Evolutionary conservation across 225 moss, liverwort and hornwort species (phyloP).

Genomic region (Marchantia paleacea): DNA sequence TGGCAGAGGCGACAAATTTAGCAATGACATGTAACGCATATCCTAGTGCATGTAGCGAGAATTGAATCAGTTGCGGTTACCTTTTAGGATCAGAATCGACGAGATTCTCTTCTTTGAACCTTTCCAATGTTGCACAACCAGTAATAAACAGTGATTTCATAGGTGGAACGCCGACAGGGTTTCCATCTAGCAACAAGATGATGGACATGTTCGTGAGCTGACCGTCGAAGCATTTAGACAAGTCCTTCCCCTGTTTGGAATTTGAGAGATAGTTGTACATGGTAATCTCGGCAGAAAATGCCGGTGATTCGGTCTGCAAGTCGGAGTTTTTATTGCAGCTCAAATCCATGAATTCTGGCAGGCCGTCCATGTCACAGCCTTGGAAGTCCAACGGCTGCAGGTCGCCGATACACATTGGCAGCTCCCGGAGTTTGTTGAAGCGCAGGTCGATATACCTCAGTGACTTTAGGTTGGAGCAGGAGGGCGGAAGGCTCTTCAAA

Average conservation of each 20-base stretch:
- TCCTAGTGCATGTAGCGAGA: too few relatives aligned
- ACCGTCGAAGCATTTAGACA: background rate
- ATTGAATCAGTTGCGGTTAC: too few relatives aligned
- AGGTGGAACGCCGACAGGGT: background rate
- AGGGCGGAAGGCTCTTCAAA: background rate
- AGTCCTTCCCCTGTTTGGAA: background rate
- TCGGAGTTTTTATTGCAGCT: background rate
- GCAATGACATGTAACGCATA: too few relatives aligned
- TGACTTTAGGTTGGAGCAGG: background rate
- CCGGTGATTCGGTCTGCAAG: background rate
- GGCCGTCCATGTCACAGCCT: background rate
- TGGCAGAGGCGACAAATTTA: too few relatives aligned
- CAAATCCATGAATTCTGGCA: background rate
- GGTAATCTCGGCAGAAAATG: background rate
- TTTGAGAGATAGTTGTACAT: background rate
- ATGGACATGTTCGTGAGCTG: background rate
- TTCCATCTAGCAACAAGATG: background rate
- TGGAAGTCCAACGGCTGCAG: background rate
- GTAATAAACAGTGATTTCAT: background rate
- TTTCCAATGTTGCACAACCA: background rate
- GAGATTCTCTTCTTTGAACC: background rate
- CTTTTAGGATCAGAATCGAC: too few relatives aligned
- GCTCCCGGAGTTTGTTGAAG: background rate
- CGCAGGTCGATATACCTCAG: background rate
- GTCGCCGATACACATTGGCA: background rate